Evolutionary conservation across 495 filamentous ascomycete genomes (phyloP), one percentile per base, ranked within the genome.

Genomic region (Zalerion maritima): DNA sequence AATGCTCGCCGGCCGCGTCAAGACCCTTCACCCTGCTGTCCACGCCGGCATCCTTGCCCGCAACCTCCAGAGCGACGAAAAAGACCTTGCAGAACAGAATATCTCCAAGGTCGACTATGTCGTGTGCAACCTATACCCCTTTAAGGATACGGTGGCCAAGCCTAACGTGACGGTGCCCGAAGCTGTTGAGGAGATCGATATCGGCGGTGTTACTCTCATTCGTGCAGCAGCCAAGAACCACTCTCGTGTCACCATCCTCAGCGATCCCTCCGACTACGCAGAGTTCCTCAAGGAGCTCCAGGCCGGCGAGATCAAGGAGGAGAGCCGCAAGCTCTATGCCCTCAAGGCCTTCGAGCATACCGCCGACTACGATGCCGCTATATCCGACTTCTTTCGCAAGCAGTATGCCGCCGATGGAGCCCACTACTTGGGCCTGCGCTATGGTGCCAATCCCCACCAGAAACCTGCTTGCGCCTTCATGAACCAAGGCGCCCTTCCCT

Each of bases 161-260:
- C 73, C 89, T 62, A 92, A 93, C 46, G 91, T 96, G 40, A 94
- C 86, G 28, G 77, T 97, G 37, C 69, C 78, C 14, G 89, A 97
- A 56, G 89, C 89, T 26, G 87, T 97, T 13, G 89, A 97, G 58
- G 89, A 96, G 62, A 85, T 97, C 36, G 89, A 97, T 62, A 92
- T 97, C 47, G 87, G 86, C 35, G 89, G 89, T 44, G 89, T 97
- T 25, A 96, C 89, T 14, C 72, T 97, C 39, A 81, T 97, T 46
- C 75, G 89, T 37, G 89, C 89, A 14, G 89, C 89, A 18, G 89
- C 91, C 37, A 97, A 97, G 72, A 96, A 96, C 63, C 91, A 96
- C 59, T 53, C 73, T 31, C 77, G 89, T 26, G 91, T 97, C 12
- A 91, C 85, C 36, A 89, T 96, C 47, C 74, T 97, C 35, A 92